Conservation (phyloP, 2,329 filamentous ascomycete genomes). For the Fusarium tricinctum region DNA sequence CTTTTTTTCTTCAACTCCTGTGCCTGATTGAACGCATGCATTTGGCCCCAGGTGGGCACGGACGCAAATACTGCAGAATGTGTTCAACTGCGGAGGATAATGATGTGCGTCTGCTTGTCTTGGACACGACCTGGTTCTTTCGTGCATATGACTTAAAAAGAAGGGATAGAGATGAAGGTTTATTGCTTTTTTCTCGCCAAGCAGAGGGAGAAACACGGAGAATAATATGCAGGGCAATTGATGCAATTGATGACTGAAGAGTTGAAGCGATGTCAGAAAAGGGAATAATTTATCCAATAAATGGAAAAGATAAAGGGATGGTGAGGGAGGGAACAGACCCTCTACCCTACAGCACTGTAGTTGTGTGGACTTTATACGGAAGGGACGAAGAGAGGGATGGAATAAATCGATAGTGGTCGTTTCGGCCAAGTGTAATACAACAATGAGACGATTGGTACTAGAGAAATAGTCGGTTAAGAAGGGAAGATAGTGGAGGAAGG, state of each 20-base stretch:
- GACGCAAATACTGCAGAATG: constrained; percentile 1
- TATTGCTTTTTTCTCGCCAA: constrained; percentile 33
- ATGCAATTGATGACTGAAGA: constrained; percentile 3
- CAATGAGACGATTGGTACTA: neutral
- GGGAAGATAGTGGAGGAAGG: neutral
- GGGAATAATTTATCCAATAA: constrained; percentile 20
- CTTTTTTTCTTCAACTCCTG: constrained; percentile 13
- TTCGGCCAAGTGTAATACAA: neutral
- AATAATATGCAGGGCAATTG: constrained; percentile 22
- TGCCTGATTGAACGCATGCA: constrained; percentile 9
- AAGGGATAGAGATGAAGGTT: constrained; percentile 40
- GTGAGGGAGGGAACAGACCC: constrained; percentile 5
- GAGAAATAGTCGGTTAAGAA: neutral
- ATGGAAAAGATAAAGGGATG: constrained; percentile 16
- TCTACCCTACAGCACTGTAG: constrained; percentile 7
- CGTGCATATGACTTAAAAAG: constrained; percentile 24
- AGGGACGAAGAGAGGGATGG: constrained; percentile 28
- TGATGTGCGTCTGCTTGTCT: constrained; percentile 39
- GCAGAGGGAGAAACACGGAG: constrained; percentile 22
- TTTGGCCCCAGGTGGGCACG: neutral
- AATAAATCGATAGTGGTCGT: constrained; percentile 8
- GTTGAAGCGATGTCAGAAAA: constrained; percentile 8
- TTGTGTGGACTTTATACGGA: neutral
- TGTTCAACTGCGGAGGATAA: constrained; percentile 18
- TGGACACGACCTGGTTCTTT: constrained; percentile 25